Evolutionary conservation across 2,329 filamentous ascomycete genomes (phyloP).

Genomic region (Xylariaceae sp.): DNA sequence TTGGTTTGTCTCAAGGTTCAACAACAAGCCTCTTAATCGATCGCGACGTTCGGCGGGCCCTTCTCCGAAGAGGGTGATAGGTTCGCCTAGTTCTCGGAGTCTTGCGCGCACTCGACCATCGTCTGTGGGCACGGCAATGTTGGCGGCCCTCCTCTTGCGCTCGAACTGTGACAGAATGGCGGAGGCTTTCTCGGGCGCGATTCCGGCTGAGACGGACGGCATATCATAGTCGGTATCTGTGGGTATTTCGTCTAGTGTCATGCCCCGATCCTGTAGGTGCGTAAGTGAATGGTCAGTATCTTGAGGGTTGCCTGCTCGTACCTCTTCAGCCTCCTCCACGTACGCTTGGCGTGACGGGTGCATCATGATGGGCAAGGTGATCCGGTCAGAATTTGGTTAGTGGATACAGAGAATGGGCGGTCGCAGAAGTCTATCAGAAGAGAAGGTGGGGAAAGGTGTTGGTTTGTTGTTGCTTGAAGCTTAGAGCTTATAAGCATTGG

Average conservation of each 20-base stretch:
- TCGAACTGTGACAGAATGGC: constrained; percentile 85
- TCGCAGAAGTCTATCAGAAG: too few species aligned
- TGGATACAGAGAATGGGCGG: too few species aligned
- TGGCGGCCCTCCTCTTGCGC: constrained; percentile 82
- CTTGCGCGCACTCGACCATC: constrained; percentile 78
- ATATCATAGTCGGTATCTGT: constrained; percentile 83
- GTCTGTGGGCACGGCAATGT: constrained; percentile 89
- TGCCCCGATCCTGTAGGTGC: constrained; percentile 29
- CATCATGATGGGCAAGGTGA: constrained; percentile 57
- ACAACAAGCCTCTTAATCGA: constrained; percentile 73
- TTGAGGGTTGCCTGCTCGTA: constrained; percentile 39
- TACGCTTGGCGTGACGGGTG: constrained; percentile 91
- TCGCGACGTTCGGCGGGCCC: constrained; percentile 81
- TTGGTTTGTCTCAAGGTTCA: constrained; percentile 69
- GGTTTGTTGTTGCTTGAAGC: too few species aligned
- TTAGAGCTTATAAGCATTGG: too few species aligned
- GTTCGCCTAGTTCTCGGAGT: constrained; percentile 84
- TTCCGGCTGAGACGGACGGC: constrained; percentile 59
- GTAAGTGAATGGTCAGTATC: constrained; percentile 16
- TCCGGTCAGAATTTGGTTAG: too few species aligned
- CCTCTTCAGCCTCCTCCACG: constrained; percentile 79
- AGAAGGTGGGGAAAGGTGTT: too few species aligned
- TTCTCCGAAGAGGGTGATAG: constrained; percentile 92
- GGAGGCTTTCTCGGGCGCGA: constrained; percentile 76
- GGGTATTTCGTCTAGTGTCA: constrained; percentile 42